Conservation (phyloP, 768 basidiomycete genomes). For the Coprinopsis strossmayeri region DNA sequence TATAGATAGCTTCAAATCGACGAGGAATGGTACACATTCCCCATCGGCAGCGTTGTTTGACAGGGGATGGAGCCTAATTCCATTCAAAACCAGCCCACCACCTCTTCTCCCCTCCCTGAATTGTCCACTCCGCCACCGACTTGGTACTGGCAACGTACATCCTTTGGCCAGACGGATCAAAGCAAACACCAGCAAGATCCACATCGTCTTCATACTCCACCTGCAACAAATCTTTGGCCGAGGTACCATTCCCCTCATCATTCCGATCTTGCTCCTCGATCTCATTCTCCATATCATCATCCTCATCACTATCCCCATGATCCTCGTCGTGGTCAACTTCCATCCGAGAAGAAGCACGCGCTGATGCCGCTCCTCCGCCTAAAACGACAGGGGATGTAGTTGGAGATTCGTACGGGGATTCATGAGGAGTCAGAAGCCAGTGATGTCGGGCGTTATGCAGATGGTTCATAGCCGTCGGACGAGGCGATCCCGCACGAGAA, state of each 20-base stretch:
- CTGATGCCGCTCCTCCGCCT: background rate
- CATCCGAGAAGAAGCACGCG: conserved; percentile 7
- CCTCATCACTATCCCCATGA: no score
- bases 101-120: conserved; percentile 63
- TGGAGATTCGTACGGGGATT: background rate
- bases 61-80: no score
- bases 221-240: conserved; percentile 10
- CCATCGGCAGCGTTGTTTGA: no score
- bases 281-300: conserved; percentile 12
- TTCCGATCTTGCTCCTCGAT: conserved; percentile 13
- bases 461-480: conserved; percentile 13
- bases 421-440: background rate
- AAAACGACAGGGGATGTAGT: conserved; percentile 2
- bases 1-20: no score
- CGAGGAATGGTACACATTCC: no score
- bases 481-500: conserved; percentile 32
- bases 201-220: conserved; percentile 21
- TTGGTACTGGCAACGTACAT: conserved; percentile 24
- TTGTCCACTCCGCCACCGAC: conserved; percentile 12
- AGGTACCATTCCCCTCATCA: conserved; percentile 8
- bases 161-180: conserved; percentile 24
- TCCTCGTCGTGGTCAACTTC: conserved; percentile 12
- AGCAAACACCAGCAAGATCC: conserved; percentile 26
- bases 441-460: background rate
- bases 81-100: conserved; percentile 77